A percentile compares a stretch with the other conserved stretches of the same genome.
Conservation (phyloP, 1,284 basidiomycete species). For the Xerocomus nothofagi region DNA sequence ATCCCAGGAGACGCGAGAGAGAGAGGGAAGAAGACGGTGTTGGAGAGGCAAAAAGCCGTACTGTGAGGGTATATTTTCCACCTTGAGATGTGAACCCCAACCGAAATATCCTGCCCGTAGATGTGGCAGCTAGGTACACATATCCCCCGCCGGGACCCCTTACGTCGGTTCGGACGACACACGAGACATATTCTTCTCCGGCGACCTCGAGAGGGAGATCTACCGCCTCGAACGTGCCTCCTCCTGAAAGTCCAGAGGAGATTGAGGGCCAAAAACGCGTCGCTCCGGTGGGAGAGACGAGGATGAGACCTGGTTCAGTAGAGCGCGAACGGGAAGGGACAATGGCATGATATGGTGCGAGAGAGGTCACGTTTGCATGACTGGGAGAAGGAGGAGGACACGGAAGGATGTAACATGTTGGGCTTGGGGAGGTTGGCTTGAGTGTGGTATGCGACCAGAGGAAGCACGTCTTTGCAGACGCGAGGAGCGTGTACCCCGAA, state of each 20-base stretch:
- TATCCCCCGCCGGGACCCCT: conserved; percentile 29
- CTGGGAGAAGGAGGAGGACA: conserved; percentile 45
- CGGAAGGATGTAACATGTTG: conserved; percentile 81
- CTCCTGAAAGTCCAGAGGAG: conserved; percentile 78
- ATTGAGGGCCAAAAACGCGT: conserved; percentile 81
- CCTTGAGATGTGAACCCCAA: conserved; percentile 63
- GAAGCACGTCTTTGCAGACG: conserved; percentile 71
- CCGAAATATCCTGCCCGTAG: conserved; percentile 64
- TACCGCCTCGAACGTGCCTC: conserved; percentile 59
- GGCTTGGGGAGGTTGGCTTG: conserved; percentile 37
- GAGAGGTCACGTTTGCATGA: conserved; percentile 44
- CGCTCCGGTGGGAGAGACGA: conserved; percentile 62
- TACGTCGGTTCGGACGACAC: conserved; percentile 63
- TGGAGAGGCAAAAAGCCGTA: conserved; percentile 59
- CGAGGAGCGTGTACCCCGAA: conserved; percentile 73
- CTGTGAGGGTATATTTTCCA: conserved; percentile 61
- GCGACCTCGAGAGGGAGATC: conserved; percentile 46
- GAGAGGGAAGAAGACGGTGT: conserved; percentile 45
- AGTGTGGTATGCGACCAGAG: conserved; percentile 76
- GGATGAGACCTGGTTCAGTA: conserved; percentile 71
- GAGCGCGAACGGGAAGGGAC: conserved; percentile 62
- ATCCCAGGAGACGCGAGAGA: conserved; percentile 60
- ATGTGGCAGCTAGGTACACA: conserved; percentile 63
- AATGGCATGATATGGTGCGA: conserved; percentile 60
- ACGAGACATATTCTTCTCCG: conserved; percentile 61